phyloP scores from a whole-genome alignment of 1,284 basidiomycete genomes.

The Peniophora sp. region DNA sequence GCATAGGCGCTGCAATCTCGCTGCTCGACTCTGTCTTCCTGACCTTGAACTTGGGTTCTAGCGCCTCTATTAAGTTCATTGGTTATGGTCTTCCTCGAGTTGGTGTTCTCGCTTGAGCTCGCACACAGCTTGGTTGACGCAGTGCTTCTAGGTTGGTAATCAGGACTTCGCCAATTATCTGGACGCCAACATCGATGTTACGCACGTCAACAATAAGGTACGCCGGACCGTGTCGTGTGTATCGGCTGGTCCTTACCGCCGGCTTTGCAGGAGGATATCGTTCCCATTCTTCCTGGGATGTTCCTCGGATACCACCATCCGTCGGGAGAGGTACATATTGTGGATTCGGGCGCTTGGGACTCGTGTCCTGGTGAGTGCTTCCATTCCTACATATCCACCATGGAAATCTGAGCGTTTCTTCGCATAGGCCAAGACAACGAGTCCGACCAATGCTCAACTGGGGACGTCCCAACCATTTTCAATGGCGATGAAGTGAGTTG shows the following conservation, averaged over 20 bases:
- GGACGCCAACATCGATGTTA: conserved; percentile 14
- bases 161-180: conserved; percentile 10
- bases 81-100: conserved; percentile 48
- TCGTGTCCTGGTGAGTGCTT: conserved; percentile 24
- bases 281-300: conserved; percentile 26
- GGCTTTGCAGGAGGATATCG: conserved; percentile 6
- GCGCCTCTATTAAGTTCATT: conserved; percentile 29
- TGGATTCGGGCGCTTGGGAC: conserved; percentile 16
- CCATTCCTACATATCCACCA: not conserved
- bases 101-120: not conserved
- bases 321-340: conserved; percentile 26
- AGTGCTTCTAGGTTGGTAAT: conserved; percentile 12
- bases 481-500: conserved; percentile 22
- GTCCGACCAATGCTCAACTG: conserved; percentile 40
- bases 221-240: too few relatives aligned
- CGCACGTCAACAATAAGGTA: conserved; percentile 25
- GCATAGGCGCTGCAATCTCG: conserved; percentile 34
- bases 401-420: not conserved
- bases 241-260: too few relatives aligned
- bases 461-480: conserved; percentile 48
- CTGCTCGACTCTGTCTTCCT: conserved; percentile 40
- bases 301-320: conserved; percentile 25
- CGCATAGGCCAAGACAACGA: conserved; percentile 45
- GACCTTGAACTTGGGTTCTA: conserved; percentile 30
- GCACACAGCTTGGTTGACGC: too few relatives aligned